Evolutionary conservation across 768 basidiomycete genomes (phyloP).

Genomic region (Suillus bovinus): DNA sequence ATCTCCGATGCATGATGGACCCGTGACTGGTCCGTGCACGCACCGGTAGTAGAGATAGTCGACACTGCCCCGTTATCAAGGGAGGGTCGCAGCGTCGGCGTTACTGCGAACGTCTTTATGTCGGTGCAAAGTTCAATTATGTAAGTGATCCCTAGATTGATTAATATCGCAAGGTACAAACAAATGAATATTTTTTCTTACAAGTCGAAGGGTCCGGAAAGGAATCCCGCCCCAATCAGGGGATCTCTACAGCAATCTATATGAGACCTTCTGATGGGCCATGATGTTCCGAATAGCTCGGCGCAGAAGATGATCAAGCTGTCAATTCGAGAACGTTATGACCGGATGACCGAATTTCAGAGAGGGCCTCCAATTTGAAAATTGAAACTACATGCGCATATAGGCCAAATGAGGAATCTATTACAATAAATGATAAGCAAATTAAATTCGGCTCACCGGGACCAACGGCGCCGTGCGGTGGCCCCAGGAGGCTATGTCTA

Average conservation of each 20-base stretch:
- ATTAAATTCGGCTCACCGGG: not conserved
- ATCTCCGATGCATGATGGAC: not conserved
- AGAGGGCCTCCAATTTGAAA: not conserved
- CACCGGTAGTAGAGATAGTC: not conserved
- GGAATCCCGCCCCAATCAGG: too few species aligned
- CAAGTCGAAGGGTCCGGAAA: too few species aligned
- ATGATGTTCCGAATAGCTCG: not conserved
- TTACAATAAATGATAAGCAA: conserved; percentile 2
- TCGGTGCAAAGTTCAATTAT: too few species aligned
- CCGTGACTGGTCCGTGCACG: not conserved
- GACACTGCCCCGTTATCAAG: too few species aligned
- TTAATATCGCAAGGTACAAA: too few species aligned
- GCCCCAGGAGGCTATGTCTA: not conserved
- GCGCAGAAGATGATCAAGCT: not conserved
- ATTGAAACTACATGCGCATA: not conserved
- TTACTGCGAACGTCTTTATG: too few species aligned
- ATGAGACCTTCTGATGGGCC: not conserved
- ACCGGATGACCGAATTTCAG: not conserved
- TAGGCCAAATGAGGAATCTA: not conserved
- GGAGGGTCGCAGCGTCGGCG: too few species aligned
- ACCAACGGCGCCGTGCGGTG: not conserved
- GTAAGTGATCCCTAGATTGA: too few species aligned
- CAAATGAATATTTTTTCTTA: too few species aligned
- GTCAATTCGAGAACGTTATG: not conserved
- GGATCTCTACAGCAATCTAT: not conserved